phyloP scores from a whole-genome alignment of 2,329 filamentous ascomycete genomes.

The Aspergillus pseudotamarii region DNA sequence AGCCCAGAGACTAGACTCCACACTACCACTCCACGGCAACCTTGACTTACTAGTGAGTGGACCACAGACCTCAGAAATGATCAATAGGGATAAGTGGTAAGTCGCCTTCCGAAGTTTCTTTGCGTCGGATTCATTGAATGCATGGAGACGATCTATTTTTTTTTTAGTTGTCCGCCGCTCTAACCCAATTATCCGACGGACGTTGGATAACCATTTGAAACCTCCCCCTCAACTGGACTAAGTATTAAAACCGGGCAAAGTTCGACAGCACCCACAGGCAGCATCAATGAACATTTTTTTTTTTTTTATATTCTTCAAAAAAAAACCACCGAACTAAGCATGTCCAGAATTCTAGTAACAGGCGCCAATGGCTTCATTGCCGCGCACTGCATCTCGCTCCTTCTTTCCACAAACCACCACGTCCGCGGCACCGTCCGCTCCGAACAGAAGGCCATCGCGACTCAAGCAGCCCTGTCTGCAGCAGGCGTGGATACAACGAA shows the following conservation, averaged over 20 bases:
- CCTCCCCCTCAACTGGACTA: background rate
- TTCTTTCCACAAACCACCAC: slow-evolving; percentile 16
- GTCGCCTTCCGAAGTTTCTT: background rate
- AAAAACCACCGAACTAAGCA: background rate
- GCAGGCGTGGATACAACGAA: slow-evolving; percentile 13
- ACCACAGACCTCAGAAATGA: background rate
- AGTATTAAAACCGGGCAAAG: background rate
- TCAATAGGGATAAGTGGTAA: background rate
- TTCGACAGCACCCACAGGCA: background rate
- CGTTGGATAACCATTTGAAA: background rate
- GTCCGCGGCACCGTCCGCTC: slow-evolving; percentile 29
- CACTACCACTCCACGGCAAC: no score
- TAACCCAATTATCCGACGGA: background rate
- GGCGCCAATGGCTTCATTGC: slow-evolving; percentile 30
- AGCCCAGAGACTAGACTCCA: background rate
- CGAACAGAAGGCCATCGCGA: slow-evolving; percentile 16
- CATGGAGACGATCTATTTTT: background rate
- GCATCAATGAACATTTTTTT: background rate
- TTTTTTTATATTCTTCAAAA: background rate
- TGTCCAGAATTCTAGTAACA: slow-evolving; percentile 23
- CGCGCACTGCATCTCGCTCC: slow-evolving; percentile 25
- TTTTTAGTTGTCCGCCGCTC: background rate
- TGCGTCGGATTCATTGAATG: background rate
- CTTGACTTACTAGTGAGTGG: no score
- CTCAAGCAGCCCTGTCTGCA: slow-evolving; percentile 6